Conservation (phyloP, 345 rosid species). For the Corymbia maculata region DNA sequence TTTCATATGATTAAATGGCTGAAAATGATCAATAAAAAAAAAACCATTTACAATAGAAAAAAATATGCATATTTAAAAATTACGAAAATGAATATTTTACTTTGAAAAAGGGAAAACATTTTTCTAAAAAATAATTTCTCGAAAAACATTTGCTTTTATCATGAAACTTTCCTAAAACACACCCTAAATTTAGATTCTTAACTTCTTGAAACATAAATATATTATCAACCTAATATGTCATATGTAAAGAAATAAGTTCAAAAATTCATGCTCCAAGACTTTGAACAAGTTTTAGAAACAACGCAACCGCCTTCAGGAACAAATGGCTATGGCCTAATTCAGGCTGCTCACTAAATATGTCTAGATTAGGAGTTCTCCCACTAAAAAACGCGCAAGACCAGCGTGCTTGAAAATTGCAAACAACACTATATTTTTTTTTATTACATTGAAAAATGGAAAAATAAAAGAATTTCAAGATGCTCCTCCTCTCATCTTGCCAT, state of each 20-base stretch:
- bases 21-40: background rate
- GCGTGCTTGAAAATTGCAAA: background rate
- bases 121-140: background rate
- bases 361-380: background rate
- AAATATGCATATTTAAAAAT: background rate
- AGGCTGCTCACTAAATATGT: background rate
- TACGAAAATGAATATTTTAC: background rate
- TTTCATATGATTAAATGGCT: background rate
- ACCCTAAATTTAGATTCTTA: background rate
- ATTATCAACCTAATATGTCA: background rate
- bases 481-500: background rate
- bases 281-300: background rate
- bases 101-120: background rate
- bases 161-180: background rate
- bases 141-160: accelerated
- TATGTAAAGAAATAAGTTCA: background rate
- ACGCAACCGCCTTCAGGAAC: background rate
- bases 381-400: background rate
- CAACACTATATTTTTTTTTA: background rate
- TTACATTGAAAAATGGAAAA: background rate
- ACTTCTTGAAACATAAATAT: background rate
- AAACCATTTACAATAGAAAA: accelerated
- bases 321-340: background rate
- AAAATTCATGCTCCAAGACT: background rate
- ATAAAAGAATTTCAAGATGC: background rate